Conservation (phyloP, 768 basidiomycete genomes). For the Cyathus striatus region DNA sequence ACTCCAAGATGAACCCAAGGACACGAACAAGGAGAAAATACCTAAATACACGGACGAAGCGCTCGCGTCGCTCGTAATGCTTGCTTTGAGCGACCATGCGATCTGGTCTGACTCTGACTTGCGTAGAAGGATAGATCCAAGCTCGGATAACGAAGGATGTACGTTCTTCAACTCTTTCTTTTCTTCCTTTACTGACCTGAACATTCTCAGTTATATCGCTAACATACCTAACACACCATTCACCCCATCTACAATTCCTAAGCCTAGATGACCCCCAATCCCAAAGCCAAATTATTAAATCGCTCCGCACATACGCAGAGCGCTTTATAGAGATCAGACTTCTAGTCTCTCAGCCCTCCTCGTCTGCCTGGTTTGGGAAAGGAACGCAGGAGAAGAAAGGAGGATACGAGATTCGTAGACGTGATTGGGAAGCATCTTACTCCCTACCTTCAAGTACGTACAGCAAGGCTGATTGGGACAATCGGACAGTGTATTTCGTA, state of each 20-base stretch:
- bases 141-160: constrained; percentile 38
- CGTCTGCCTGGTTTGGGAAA: constrained; percentile 25
- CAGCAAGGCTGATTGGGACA: constrained; percentile 52
- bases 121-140: constrained; percentile 39
- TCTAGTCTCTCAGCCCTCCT: constrained; percentile 39
- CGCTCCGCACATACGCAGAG: constrained; percentile 44
- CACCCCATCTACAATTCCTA: constrained; percentile 24
- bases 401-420: constrained; percentile 64
- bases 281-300: constrained; percentile 53
- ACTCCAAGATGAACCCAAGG: background rate
- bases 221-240: constrained; percentile 40
- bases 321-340: constrained; percentile 58
- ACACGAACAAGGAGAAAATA: no score
- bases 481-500: constrained; percentile 65
- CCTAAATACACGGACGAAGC: constrained; percentile 34
- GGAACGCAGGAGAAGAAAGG: constrained; percentile 23
- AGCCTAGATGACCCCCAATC: constrained; percentile 15
- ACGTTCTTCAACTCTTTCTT: constrained; percentile 27
- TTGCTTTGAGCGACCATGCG: constrained; percentile 68
- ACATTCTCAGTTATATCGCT: constrained; percentile 52
- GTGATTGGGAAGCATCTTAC: constrained; percentile 29
- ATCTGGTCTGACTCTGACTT: constrained; percentile 62
- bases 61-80: constrained; percentile 41
- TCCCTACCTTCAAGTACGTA: constrained; percentile 14
- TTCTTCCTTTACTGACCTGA: constrained; percentile 1